Percentiles rank a stretch among this genome's conserved stretches.
Evolutionary conservation across 768 basidiomycete species (phyloP).

Genomic region (Sporobolomyces pararoseus): DNA sequence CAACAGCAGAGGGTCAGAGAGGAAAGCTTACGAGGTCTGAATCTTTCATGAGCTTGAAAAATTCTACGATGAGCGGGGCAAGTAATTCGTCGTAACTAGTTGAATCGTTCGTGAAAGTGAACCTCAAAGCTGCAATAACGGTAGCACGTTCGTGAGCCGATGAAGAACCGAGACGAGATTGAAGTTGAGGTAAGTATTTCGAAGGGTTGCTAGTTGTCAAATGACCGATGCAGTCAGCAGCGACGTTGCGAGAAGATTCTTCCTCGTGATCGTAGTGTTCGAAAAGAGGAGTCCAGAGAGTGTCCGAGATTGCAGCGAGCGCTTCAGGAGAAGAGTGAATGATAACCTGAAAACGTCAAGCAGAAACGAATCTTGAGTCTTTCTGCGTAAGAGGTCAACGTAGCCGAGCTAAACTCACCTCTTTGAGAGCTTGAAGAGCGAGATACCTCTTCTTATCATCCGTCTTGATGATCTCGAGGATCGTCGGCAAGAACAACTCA

Average conservation of each 20-base stretch:
- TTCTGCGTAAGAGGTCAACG: too few species aligned
- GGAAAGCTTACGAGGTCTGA: slow-evolving; percentile 54
- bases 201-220: slow-evolving; percentile 86
- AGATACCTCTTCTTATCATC: slow-evolving; percentile 76
- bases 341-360: slow-evolving; percentile 73
- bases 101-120: slow-evolving; percentile 81
- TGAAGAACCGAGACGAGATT: slow-evolving; percentile 52
- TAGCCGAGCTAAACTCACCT: slow-evolving; percentile 55
- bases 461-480: slow-evolving; percentile 59
- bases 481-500: slow-evolving; percentile 74
- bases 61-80: slow-evolving; percentile 77
- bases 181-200: slow-evolving; percentile 85
- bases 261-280: slow-evolving; percentile 74
- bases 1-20: slow-evolving; percentile 20
- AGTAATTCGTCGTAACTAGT: slow-evolving; percentile 85
- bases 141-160: slow-evolving; percentile 44
- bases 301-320: slow-evolving; percentile 78
- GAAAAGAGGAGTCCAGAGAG: slow-evolving; percentile 87
- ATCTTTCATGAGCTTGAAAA: slow-evolving; percentile 86
- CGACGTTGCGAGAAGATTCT: slow-evolving; percentile 87
- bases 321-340: slow-evolving; percentile 82
- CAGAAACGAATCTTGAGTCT: too few species aligned
- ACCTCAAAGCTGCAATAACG: slow-evolving; percentile 71
- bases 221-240: slow-evolving; percentile 93
- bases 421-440: slow-evolving; percentile 87